Percentiles rank a stretch among this genome's conserved stretches.
phyloP scores from a whole-genome alignment of 331 rosid genomes.

The Cucumis variabilis region DNA sequence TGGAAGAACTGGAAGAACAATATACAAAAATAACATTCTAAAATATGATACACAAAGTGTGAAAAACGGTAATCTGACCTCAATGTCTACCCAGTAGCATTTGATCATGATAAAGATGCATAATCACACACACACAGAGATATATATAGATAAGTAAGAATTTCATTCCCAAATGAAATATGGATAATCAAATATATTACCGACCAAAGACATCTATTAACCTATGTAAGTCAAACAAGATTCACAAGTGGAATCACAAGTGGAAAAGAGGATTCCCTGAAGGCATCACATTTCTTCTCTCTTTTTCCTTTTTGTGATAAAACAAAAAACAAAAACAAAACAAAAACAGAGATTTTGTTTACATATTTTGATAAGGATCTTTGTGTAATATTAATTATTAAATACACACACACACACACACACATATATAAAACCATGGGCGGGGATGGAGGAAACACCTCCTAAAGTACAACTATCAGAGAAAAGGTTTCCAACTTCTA shows the following conservation, averaged over 20 bases:
- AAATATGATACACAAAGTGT: background rate
- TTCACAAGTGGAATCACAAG: background rate
- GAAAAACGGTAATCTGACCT: background rate
- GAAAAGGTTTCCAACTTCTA: background rate
- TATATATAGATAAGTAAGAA: background rate
- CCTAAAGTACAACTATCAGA: background rate
- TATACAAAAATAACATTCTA: background rate
- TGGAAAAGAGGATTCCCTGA: background rate
- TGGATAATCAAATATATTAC: background rate
- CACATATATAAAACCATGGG: background rate
- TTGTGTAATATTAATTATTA: background rate
- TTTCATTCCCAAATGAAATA: background rate
- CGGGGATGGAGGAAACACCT: background rate
- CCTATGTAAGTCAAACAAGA: background rate
- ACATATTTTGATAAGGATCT: background rate
- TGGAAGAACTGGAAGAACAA: background rate
- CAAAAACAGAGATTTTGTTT: background rate
- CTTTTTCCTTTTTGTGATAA: background rate
- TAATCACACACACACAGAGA: background rate
- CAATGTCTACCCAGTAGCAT: background rate
- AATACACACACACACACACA: too few species aligned
- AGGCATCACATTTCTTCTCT: background rate
- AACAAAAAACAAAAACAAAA: too few species aligned
- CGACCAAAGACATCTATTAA: slow-evolving; percentile 9
- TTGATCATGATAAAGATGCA: slow-evolving; percentile 17